Base-by-base conservation (phyloP, 2,329 filamentous ascomycete genomes). In the Fusarium nanum region DNA sequence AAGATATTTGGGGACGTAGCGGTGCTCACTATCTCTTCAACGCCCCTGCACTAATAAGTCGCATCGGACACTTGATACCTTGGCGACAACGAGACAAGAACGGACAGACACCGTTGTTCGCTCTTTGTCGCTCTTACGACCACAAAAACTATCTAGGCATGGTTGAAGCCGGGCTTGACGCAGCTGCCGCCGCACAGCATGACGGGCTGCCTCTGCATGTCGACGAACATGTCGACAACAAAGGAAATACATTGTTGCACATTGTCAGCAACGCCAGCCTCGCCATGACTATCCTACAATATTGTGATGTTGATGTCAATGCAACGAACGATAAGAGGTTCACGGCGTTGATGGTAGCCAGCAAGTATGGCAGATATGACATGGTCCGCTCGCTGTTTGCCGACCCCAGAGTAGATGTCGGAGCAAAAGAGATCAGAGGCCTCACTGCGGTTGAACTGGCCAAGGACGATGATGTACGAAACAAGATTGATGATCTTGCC, bases 1-100 rank as follows among this genome's bases (percentile, higher is more conserved):
- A 95, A 75, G 96, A 99, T 76, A 89, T 87, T 40, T 91, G 94
- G 83, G 96, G 95, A 23, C 90, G 96, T 73, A 97, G 94, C 67
- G 88, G 93, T 55, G 96, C 92, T n/a, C 96, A 99, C 80, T 99
- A 99, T 78, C 85, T 99, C 18, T 99, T 99, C 82, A 92, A 97
- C 76, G 91, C 93, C 11, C 96, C 96, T 4, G 86, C 88, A 56
- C 84, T 99, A 22, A 96, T 99, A 71, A 83, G 85, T 46, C 86
- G 87, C 57, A 91, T 98, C 64, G 94, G 94, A 4, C 86, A 87
- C 64, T 81, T 95, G 70, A 84, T 99, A 56, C 92, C 93, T 11
- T 99, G 96, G 96, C 88, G 89, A 61, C 89, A 97, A 79, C 93
- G 91, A 72, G 96, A 99, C 80, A 97, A 94, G 78, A 98, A 98